These are phyloP conservation scores for Xylaria longipes DNA, from an alignment of 495 filamentous ascomycete species.

Conservation along the genomic window DNA sequence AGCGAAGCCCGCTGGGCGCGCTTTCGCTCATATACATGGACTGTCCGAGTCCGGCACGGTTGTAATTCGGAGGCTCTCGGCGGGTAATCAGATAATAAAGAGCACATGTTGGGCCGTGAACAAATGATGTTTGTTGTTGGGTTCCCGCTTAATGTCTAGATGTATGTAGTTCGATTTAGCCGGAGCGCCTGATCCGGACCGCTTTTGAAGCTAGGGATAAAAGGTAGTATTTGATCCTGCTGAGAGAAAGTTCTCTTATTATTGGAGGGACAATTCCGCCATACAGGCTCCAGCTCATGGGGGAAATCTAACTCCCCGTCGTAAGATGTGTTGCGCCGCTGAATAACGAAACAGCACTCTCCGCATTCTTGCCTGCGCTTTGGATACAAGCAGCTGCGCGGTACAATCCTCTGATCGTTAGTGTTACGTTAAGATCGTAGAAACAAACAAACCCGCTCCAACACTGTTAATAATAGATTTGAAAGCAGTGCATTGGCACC, in stretches of 20 bases:
- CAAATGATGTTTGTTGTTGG: conserved; percentile 14
- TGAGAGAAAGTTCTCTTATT: background rate
- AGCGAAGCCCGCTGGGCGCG: background rate
- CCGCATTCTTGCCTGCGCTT: background rate
- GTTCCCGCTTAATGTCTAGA: conserved; percentile 24
- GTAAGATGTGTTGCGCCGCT: background rate
- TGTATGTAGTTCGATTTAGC: conserved; percentile 24
- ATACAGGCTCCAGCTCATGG: background rate
- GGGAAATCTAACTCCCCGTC: background rate
- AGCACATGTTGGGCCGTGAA: conserved; percentile 9
- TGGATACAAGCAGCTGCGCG: background rate
- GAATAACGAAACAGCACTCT: background rate
- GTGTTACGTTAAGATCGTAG: background rate
- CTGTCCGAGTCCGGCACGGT: background rate
- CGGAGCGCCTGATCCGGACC: conserved; percentile 22
- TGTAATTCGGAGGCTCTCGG: conserved; percentile 22
- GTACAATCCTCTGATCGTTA: background rate
- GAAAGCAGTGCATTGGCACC: background rate
- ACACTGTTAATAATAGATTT: background rate
- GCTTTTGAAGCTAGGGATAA: conserved; percentile 13
- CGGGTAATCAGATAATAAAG: conserved; percentile 23
- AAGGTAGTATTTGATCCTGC: conserved; percentile 19
- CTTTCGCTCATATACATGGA: conserved; percentile 16
- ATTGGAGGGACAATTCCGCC: conserved; percentile 17
- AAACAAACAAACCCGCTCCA: background rate